A percentile compares a stretch with the other conserved stretches of the same genome.
phyloP scores from a whole-genome alignment of 805 yeast species.

The Cyberlindnera bimundalis region DNA sequence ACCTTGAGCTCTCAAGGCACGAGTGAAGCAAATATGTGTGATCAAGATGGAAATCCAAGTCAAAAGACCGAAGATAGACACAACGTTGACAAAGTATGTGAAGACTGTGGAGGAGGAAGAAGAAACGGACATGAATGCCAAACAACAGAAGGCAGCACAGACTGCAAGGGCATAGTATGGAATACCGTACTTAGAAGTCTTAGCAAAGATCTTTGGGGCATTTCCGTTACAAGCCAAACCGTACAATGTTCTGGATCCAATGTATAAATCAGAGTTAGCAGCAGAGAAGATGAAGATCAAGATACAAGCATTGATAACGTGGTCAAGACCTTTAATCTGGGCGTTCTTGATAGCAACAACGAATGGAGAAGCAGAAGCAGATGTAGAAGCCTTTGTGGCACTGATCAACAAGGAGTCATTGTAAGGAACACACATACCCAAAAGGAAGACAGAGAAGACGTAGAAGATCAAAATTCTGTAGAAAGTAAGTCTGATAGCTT shows the following conservation, averaged over 20 bases:
- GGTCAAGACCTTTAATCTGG: conserved; percentile 61
- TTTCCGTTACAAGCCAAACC: conserved; percentile 70
- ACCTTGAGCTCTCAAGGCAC: conserved; percentile 67
- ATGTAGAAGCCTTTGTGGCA: conserved; percentile 46
- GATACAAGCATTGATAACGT: conserved; percentile 74
- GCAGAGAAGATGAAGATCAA: conserved; percentile 77
- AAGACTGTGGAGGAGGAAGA: conserved; percentile 55
- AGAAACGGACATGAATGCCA: conserved; percentile 70
- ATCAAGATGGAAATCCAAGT: conserved; percentile 72
- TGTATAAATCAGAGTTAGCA: conserved; percentile 74
- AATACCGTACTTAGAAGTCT: conserved; percentile 53
- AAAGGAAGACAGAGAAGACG: conserved; percentile 53
- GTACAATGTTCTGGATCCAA: conserved; percentile 71
- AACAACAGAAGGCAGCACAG: conserved; percentile 48
- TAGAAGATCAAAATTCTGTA: conserved; percentile 67
- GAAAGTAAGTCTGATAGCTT: conserved; percentile 66
- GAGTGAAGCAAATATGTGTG: conserved; percentile 63
- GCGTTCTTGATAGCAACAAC: conserved; percentile 77
- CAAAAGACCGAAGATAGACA: conserved; percentile 69
- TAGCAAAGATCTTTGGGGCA: conserved; percentile 67
- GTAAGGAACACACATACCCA: conserved; percentile 68
- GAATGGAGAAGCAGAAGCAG: conserved; percentile 79
- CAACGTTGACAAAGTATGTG: conserved; percentile 69
- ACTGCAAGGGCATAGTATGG: conserved; percentile 57
- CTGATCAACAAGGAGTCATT: conserved; percentile 45